These are phyloP conservation scores for Carex myosuroides DNA, from an alignment of 176 grass and related monocot genomes.

Conservation along the genomic window DNA sequence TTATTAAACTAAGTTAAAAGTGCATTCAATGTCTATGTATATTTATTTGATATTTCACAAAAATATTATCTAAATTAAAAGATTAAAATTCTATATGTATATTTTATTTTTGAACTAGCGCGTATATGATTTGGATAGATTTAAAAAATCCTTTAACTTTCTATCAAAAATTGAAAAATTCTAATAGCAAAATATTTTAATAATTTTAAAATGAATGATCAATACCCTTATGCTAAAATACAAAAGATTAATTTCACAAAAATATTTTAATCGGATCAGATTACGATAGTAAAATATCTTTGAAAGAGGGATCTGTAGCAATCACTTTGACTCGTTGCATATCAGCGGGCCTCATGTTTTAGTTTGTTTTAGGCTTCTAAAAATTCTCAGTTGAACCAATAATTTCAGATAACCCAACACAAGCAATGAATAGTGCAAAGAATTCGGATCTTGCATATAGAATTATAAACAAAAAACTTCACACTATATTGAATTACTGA, in stretches of 20 bases:
- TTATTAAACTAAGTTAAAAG: too few species aligned
- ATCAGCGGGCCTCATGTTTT: background rate
- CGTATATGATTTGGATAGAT: too few species aligned
- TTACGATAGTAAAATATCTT: background rate
- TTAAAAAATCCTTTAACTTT: too few species aligned
- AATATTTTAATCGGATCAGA: background rate
- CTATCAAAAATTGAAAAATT: too few species aligned
- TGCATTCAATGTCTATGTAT: too few species aligned
- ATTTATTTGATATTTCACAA: too few species aligned
- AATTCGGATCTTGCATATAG: background rate
- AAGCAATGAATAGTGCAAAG: background rate
- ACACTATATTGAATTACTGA: too few species aligned
- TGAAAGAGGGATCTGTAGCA: too few species aligned
- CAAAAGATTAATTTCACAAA: background rate
- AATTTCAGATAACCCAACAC: background rate
- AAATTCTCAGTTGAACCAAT: background rate
- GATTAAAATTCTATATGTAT: too few species aligned
- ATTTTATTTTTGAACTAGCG: too few species aligned
- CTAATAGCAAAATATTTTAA: background rate
- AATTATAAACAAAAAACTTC: background rate
- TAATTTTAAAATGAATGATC: background rate
- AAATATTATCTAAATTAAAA: too few species aligned
- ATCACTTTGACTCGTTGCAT: background rate
- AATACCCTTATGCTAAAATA: background rate
- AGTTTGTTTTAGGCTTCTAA: background rate